Conservation (phyloP, 73 alveolate genomes). For the Tetrahymena borealis region DNA sequence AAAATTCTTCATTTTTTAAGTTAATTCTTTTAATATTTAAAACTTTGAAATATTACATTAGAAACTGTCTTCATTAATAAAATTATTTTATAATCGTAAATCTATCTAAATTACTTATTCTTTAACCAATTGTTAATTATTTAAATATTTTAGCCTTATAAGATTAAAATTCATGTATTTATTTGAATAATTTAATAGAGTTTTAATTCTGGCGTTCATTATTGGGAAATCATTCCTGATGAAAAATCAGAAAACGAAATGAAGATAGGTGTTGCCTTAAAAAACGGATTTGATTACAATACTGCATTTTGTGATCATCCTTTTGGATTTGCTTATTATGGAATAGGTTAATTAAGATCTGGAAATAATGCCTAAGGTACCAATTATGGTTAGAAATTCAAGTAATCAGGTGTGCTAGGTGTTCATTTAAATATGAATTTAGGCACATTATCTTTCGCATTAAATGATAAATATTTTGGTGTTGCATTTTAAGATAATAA, state of each 20-base stretch:
- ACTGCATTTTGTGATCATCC: constrained; percentile 55
- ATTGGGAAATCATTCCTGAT: constrained; percentile 55
- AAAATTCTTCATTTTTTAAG: not conserved
- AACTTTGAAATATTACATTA: not conserved
- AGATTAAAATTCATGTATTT: no score
- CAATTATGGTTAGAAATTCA: constrained; percentile 52
- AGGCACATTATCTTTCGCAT: constrained; percentile 52
- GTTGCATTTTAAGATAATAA: constrained; percentile 40
- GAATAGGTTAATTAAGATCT: constrained; percentile 59
- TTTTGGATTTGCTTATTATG: constrained; percentile 62
- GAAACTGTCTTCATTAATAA: not conserved
- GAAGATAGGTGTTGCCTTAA: constrained; percentile 56
- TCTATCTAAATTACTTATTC: not conserved
- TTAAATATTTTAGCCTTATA: not conserved
- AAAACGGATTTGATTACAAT: constrained; percentile 17
- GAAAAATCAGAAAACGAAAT: constrained; percentile 54
- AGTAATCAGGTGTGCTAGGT: constrained; percentile 54
- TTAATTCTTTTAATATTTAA: not conserved
- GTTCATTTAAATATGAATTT: constrained; percentile 57
- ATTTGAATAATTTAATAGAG: constrained; percentile 1
- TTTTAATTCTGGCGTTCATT: constrained; percentile 60
- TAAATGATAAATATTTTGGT: constrained; percentile 53
- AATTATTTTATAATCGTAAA: no score
- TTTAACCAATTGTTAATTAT: no score
- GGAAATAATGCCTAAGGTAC: constrained; percentile 51